Evolutionary conservation across 331 rosid species (phyloP), one percentile per base, ranked within the genome.

Genomic region (Phaseolus coccineus): DNA sequence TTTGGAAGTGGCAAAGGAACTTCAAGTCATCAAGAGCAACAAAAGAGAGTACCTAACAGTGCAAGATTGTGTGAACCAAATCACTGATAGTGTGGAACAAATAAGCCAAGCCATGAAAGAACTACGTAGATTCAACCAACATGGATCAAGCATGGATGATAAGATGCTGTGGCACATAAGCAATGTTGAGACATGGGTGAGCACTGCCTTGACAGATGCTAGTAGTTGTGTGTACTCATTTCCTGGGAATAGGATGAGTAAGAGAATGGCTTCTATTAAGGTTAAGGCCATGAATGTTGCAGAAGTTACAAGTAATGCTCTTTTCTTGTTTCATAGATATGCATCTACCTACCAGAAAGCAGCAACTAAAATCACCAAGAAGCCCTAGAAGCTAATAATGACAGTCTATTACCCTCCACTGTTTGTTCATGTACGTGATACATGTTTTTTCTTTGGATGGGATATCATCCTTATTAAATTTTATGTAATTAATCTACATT

Each of bases 151-250:
- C 6, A 78, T 76, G 2, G 80, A 77, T n/a, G 88, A 84, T 51
- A 52, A 67, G 35, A n/a, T 81, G 22, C 67, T 89, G 72, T 92
- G 94, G 94, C 94, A 90, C n/a, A 77, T 90, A 4, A 88, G 91
- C 11, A 89, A 89, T 2, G 91, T 92, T 4, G 91, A 92, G 85
- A 74, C 94, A 24, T 92, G 97, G 97, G 82, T 82, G 1, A 83
- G 96, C 51, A 78, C 92, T 0, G 96, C 97, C 12, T 55, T 89
- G 37, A 92, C 92, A 0, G 97, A 88, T 75, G 92, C 91, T 8
- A 84, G 82, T 68, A 78, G 58, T 24, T 90, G 96, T 56, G 85
- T 86, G 19, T 80, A 86, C 5, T 82, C 80, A 2, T 79, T 90
- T 0, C 86, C 88, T 0, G 90, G 88, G 3, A 74, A 13, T 9